These are phyloP conservation scores for Avena insularis DNA, from an alignment of 176 grass and related monocot species.

Conservation along the genomic window DNA sequence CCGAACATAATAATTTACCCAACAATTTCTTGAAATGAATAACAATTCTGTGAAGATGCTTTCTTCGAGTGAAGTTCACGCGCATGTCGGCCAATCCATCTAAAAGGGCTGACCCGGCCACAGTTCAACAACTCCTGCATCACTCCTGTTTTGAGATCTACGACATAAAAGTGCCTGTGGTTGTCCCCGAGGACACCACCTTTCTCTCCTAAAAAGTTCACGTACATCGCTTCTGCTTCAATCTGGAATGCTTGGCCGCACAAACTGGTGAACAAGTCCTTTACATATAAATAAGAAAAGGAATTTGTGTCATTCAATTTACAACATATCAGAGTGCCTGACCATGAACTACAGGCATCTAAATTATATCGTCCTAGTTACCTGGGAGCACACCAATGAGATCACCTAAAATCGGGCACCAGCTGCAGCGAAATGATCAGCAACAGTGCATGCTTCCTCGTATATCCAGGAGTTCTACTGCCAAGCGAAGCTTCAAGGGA, in stretches of 20 bases:
- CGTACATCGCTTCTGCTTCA: not conserved
- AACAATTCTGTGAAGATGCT: too few relatives aligned
- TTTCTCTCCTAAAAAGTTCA: not conserved
- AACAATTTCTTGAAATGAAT: too few relatives aligned
- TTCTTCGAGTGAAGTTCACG: not conserved
- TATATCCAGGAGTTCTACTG: not conserved
- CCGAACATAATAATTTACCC: too few relatives aligned
- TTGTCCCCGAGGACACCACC: not conserved
- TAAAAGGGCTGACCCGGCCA: too few relatives aligned
- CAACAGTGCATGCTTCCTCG: not conserved
- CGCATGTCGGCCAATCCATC: not conserved
- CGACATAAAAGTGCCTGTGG: not conserved
- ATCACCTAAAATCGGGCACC: slow-evolving; percentile 3
- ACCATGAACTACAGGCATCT: not conserved
- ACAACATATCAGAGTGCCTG: slow-evolving; percentile 30
- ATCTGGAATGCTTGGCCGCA: not conserved
- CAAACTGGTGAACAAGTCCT: not conserved
- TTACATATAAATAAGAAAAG: not conserved
- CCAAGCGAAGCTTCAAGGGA: not conserved
- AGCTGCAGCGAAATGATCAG: not conserved
- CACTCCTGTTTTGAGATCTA: not conserved
- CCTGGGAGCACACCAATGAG: slow-evolving; percentile 16
- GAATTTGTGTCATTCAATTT: slow-evolving; percentile 13
- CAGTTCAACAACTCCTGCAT: not conserved
- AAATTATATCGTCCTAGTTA: slow-evolving; percentile 32